A percentile compares a stretch with the other conserved stretches of the same genome.
phyloP scores from a whole-genome alignment of 176 grass and related monocot species.

The Tuctoria greenei region DNA sequence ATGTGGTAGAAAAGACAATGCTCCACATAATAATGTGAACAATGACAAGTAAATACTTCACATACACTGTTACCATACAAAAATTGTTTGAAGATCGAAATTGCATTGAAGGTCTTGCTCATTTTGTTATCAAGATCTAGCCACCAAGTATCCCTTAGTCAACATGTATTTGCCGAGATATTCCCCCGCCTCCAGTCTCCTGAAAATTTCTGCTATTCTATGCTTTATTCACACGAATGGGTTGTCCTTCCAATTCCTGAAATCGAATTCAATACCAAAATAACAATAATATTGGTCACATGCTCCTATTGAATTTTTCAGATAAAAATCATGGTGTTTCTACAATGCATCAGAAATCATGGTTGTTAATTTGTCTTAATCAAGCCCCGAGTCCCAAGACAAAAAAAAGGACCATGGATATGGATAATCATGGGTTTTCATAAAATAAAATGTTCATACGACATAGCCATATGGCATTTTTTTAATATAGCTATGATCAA shows the following conservation, averaged over 20 bases:
- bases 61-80: slow-evolving; percentile 38
- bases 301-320: background rate
- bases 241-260: slow-evolving; percentile 97
- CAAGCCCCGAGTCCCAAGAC: background rate
- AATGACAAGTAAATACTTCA: slow-evolving; percentile 28
- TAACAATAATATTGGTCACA: slow-evolving; percentile 1
- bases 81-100: slow-evolving; percentile 17
- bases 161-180: slow-evolving; percentile 22
- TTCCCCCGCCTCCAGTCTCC: background rate
- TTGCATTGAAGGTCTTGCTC: slow-evolving; percentile 7
- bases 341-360: background rate
- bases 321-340: background rate
- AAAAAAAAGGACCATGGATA: background rate
- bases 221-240: slow-evolving; percentile 90
- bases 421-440: background rate
- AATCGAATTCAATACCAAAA: slow-evolving; percentile 31
- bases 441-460: background rate
- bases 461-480: background rate
- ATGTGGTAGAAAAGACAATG: background rate
- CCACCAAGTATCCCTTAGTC: slow-evolving; percentile 16
- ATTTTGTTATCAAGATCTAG: slow-evolving; percentile 36
- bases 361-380: background rate
- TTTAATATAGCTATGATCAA: background rate
- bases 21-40: slow-evolving; percentile 30
- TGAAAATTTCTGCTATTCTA: slow-evolving; percentile 41